These are phyloP conservation scores for Fusarium tricinctum DNA, from an alignment of 2,329 filamentous ascomycete species.

Conservation along the genomic window DNA sequence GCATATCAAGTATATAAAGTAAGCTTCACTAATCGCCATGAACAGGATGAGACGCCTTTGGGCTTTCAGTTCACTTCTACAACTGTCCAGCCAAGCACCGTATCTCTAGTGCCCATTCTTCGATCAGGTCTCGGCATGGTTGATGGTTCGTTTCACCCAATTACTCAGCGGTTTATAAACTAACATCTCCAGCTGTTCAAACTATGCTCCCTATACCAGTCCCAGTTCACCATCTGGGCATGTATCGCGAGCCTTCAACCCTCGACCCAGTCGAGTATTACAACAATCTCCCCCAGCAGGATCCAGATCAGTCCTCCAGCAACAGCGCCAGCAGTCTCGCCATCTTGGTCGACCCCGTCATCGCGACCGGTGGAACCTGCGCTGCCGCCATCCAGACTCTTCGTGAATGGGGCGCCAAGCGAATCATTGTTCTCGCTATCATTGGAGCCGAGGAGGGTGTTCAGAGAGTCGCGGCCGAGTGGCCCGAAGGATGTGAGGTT, in stretches of 20 bases:
- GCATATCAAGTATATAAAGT: neutral
- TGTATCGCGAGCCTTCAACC: slow-evolving; percentile 90
- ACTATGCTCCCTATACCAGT: slow-evolving; percentile 84
- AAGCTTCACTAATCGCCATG: slow-evolving; percentile 13
- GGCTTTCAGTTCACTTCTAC: slow-evolving; percentile 80
- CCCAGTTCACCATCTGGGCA: slow-evolving; percentile 91
- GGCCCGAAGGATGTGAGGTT: slow-evolving; percentile 82
- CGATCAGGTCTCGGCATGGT: slow-evolving; percentile 93
- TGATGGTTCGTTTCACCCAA: slow-evolving; percentile 69
- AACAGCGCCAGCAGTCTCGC: slow-evolving; percentile 69
- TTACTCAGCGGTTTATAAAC: neutral
- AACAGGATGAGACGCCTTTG: slow-evolving; percentile 81
- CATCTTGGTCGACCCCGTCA: slow-evolving; percentile 90
- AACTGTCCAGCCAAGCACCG: slow-evolving; percentile 71
- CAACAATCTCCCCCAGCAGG: slow-evolving; percentile 91
- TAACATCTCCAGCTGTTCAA: slow-evolving; percentile 73
- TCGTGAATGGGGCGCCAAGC: slow-evolving; percentile 90
- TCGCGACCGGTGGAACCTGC: slow-evolving; percentile 92
- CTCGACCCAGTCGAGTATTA: slow-evolving; percentile 96
- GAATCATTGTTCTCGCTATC: slow-evolving; percentile 81
- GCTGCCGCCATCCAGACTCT: slow-evolving; percentile 91
- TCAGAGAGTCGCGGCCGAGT: slow-evolving; percentile 77
- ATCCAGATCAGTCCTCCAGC: slow-evolving; percentile 57
- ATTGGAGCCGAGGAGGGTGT: slow-evolving; percentile 82
- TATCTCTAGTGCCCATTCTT: slow-evolving; percentile 93